Evolutionary conservation across 768 basidiomycete genomes (phyloP), one percentile per base, ranked within the genome.

Genomic region (Chiua virens): DNA sequence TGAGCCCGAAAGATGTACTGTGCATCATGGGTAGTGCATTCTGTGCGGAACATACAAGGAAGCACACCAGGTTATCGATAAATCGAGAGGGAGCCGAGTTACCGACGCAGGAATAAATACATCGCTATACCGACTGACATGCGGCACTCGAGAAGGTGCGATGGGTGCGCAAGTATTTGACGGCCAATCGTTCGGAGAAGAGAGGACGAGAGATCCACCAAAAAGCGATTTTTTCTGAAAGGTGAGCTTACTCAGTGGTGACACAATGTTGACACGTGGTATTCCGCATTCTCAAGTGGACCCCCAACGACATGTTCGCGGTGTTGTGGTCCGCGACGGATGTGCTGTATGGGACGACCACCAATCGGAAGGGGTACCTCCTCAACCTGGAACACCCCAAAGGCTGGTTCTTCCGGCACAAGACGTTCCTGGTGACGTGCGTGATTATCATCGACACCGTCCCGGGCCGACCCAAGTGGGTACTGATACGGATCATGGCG

Each of bases 171-270:
- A 42, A 50, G 30, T 73, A 72, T 45, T 49, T 71, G 10, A 63
- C 68, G 37, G 69, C 66, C 10, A 67, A 71, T n/a, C 59, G 70
- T 3, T 57, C 61, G 0, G 72, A 73, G 43, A 62, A 59, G 41
- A 50, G 54, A 1, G 72, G 72, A 0, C 52, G 72, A 25, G 55
- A 63, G 1, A 59, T 71, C 21, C 72, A 73, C 32, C 55, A n/a
- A 59, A 9, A 56, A 40, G 18, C 59, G 69, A 3, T 73, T 71
- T 51, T 70, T 70, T 35, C 40, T 70, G 9, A 68, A 72, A 55
- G 57, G 71, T 60, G 34, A 13, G 62, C 49, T 0, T n/a, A 3
- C 15, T 46, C 25, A 23, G n/a, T 13, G 8, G 5, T n/a, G 13
- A 27, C 17, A 5, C 9, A 22, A 10, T 37, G 15, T 14, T 55